A percentile compares a stretch with the other conserved stretches of the same genome.
Conservation (phyloP, 305 asterid genomes). For the Nicotiana rustica region DNA sequence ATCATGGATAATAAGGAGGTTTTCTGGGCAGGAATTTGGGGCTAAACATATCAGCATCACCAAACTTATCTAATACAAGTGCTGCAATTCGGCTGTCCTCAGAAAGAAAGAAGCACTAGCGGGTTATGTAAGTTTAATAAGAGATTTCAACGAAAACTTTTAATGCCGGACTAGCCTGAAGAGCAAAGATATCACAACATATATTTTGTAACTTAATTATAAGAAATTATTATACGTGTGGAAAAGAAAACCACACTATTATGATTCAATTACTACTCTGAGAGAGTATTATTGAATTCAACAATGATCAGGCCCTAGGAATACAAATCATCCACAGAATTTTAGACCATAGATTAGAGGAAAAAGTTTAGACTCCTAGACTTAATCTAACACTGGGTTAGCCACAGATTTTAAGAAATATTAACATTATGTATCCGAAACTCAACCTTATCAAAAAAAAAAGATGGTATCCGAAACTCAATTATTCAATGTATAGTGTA, state of each 20-base stretch:
- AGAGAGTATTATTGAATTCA: neutral
- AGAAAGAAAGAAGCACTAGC: neutral
- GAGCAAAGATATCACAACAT: neutral
- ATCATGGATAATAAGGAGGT: neutral
- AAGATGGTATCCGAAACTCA: neutral
- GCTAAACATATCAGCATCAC: neutral
- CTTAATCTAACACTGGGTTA: neutral
- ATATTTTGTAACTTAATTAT: too few species aligned
- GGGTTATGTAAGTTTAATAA: neutral
- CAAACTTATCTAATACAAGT: neutral
- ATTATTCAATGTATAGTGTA: neutral
- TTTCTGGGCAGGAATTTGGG: constrained; percentile 6
- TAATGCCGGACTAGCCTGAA: neutral
- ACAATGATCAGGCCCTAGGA: neutral
- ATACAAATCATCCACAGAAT: neutral
- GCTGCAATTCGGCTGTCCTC: neutral
- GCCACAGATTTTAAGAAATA: neutral
- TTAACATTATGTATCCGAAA: neutral
- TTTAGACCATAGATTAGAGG: neutral
- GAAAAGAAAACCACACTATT: too few species aligned
- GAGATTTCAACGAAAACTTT: neutral
- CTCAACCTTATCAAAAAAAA: too few species aligned
- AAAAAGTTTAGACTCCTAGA: neutral
- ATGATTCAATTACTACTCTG: too few species aligned
- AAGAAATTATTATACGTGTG: too few species aligned